Conservation (phyloP, 768 basidiomycete species). For the Tephrocybe sp. region DNA sequence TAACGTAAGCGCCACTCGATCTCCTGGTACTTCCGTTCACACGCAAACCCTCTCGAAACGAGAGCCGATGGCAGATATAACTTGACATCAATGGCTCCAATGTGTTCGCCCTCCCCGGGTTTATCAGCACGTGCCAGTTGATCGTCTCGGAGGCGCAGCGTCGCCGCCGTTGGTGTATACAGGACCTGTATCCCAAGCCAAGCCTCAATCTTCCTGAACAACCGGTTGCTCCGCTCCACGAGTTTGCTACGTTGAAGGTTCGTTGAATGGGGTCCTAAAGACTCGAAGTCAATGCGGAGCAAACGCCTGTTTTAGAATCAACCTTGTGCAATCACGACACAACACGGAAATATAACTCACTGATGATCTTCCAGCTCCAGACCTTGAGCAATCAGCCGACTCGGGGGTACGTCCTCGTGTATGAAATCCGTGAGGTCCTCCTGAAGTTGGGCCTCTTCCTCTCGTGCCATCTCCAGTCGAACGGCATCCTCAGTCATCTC, state of each 20-base stretch:
- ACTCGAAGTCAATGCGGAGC: slow-evolving; percentile 11
- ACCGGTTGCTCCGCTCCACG: slow-evolving; percentile 19
- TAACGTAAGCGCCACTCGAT: slow-evolving; percentile 27
- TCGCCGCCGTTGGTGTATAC: slow-evolving; percentile 23
- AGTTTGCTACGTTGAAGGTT: slow-evolving; percentile 26
- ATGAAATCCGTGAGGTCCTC: background rate
- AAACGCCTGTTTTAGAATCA: slow-evolving; percentile 17
- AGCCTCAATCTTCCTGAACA: slow-evolving; percentile 23
- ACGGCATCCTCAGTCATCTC: slow-evolving; percentile 7
- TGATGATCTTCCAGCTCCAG: slow-evolving; percentile 34
- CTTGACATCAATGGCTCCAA: background rate
- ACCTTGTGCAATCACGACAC: too few species aligned
- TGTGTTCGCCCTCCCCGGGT: too few species aligned
- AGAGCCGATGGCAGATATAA: slow-evolving; percentile 4
- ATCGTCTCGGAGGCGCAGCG: slow-evolving; percentile 1
- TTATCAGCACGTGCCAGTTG: background rate
- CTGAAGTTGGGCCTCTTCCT: background rate
- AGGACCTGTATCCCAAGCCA: slow-evolving; percentile 27
- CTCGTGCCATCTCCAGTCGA: background rate
- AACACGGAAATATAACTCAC: slow-evolving; percentile 19
- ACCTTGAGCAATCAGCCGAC: too few species aligned
- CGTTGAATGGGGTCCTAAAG: slow-evolving; percentile 22
- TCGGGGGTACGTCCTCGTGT: background rate
- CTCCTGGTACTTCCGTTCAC: slow-evolving; percentile 5
- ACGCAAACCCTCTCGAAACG: background rate